These are phyloP conservation scores for Ustilago cynodontis DNA, from an alignment of 1,284 basidiomycete species.

Conservation along the genomic window DNA sequence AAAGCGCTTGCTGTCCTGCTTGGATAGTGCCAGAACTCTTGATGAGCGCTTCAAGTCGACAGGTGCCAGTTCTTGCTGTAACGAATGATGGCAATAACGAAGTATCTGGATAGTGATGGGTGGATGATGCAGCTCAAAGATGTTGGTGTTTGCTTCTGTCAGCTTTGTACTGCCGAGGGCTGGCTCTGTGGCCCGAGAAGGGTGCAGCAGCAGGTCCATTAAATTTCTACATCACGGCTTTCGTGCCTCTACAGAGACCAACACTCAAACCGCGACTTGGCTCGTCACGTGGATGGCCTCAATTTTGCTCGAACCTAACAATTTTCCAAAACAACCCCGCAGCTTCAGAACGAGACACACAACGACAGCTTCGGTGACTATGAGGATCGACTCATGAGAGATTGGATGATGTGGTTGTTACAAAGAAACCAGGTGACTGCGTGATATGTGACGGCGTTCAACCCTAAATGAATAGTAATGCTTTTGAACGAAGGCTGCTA, in stretches of 20 bases:
- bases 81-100: background rate
- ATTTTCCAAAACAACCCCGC: background rate
- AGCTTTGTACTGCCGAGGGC: background rate
- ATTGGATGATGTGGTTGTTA: constrained; percentile 3
- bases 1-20: background rate
- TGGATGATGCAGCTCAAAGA: background rate
- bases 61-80: background rate
- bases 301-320: constrained; percentile 5
- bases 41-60: background rate
- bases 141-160: background rate
- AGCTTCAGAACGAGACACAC: background rate
- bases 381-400: background rate
- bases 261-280: constrained; percentile 41
- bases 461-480: background rate
- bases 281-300: constrained; percentile 23
- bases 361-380: background rate
- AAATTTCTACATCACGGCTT: constrained; percentile 34
- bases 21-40: background rate
- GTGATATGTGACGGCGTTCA: background rate
- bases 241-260: constrained; percentile 21
- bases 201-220: constrained; percentile 33
- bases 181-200: constrained; percentile 1
- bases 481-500: background rate
- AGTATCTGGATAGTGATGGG: background rate
- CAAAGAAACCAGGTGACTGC: background rate